A percentile compares a stretch with the other conserved stretches of the same genome.
These are phyloP conservation scores for Linnemannia zychae DNA, from an alignment of 192 early-diverging fungal species.

Conservation along the genomic window DNA sequence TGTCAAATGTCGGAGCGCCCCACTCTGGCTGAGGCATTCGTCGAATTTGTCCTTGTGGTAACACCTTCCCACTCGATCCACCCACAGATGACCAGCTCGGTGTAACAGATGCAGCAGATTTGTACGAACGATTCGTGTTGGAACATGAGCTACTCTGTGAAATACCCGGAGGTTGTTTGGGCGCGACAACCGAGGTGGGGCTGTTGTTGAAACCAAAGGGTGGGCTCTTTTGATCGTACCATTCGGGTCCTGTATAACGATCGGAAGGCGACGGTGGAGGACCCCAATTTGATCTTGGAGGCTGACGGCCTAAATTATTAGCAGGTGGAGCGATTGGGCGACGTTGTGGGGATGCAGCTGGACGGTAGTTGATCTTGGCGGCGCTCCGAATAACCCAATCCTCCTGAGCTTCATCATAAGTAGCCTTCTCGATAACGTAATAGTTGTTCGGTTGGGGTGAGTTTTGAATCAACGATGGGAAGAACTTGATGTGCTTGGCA, in stretches of 20 bases:
- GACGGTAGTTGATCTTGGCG: neutral
- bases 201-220: conserved; percentile 12
- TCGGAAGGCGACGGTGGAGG: neutral
- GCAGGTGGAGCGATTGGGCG: neutral
- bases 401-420: conserved; percentile 7
- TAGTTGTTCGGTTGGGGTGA: neutral
- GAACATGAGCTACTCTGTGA: neutral
- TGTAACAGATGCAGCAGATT: neutral
- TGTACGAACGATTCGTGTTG: neutral
- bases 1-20: conserved; percentile 21
- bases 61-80: too few species aligned
- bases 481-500: conserved; percentile 11
- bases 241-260: neutral
- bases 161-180: neutral
- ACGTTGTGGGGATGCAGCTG: neutral
- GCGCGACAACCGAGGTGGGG: neutral
- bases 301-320: neutral
- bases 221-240: conserved; percentile 22
- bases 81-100: conserved; percentile 2
- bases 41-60: neutral
- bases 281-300: neutral
- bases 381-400: conserved; percentile 6
- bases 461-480: conserved; percentile 11
- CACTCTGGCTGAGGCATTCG: conserved; percentile 20
- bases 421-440: conserved; percentile 32